Conservation (phyloP, 1,139 yeast species). For the Pichia sp. region DNA sequence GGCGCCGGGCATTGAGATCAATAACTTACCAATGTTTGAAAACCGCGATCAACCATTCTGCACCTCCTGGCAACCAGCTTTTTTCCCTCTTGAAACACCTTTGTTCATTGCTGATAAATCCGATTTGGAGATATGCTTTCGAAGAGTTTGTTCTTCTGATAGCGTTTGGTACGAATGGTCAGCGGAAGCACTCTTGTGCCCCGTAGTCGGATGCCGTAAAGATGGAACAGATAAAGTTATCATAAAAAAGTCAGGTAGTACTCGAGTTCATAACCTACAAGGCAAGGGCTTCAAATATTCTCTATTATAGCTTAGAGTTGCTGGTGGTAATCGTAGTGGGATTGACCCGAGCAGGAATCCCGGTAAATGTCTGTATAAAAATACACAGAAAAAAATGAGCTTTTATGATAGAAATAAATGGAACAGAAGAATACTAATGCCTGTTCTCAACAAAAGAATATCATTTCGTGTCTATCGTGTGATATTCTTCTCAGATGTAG, state of each 20-base stretch:
- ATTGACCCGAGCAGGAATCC: too few species aligned
- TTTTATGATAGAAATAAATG: too few species aligned
- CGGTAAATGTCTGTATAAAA: too few species aligned
- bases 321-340: too few species aligned
- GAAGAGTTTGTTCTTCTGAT: conserved; percentile 29
- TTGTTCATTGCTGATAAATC: conserved; percentile 44
- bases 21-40: conserved; percentile 39
- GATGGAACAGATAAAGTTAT: too few species aligned
- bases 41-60: conserved; percentile 24
- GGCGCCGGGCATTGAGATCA: conserved; percentile 49
- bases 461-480: too few species aligned
- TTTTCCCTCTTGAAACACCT: conserved; percentile 60
- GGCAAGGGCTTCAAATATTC: conserved; percentile 27
- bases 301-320: conserved; percentile 1
- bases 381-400: too few species aligned
- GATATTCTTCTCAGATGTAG: conserved; percentile 45
- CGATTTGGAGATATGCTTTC: conserved; percentile 42
- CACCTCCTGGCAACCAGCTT: conserved; percentile 65
- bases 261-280: conserved; percentile 37
- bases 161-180: conserved; percentile 76
- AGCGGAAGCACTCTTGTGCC: conserved; percentile 38
- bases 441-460: too few species aligned
- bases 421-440: too few species aligned
- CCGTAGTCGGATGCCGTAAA: too few species aligned
- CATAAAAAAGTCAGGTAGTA: too few species aligned